Evolutionary conservation across 1,284 basidiomycete species (phyloP), one percentile per base, ranked within the genome.

Genomic region (Golubevia sp.): DNA sequence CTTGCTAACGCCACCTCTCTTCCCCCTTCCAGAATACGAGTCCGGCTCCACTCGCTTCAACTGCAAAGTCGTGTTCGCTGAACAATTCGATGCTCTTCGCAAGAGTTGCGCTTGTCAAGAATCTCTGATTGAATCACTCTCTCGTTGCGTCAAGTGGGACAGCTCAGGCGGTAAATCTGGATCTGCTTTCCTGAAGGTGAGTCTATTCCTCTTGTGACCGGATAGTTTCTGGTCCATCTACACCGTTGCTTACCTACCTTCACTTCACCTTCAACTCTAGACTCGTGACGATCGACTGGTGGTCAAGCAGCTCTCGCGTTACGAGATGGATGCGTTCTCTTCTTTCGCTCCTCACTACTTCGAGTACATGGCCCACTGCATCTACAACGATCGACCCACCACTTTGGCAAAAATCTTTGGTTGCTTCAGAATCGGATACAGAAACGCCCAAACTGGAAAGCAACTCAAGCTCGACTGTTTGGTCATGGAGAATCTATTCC

Each of bases 281-380:
- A 80, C 79, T 56, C 49, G 74, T 93, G 97, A 99, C 82, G 94
- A 98, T 82, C 93, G 97, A 2, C 96, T 99, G 86, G 95, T 99
- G 71, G 93, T 97, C 55, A 99, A 99, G 82, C 96, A 97, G 79
- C 89, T 99, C 30, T 97, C 94, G 0, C 88, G 90, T 61, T 88
- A 92, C 49, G 97, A 99, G 84, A 87, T 98, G 75, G 93, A 97
- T 79, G 92, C 93, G 0, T 92, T 99, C 88, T 93, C 95, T 75
- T 94, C 92, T 5, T 99, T 99, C 85, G 97, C 94, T 6, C 96
- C 96, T 0, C 91, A 93, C 2, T 99, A 99, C 84, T 99, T 99
- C 80, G 92, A 95, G 73, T 99, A 99, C 84, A 94, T 98, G 90
- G 91, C 93, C 3, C 58, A 71, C 58, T 72, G 70, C 58, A 56